A percentile compares a stretch with the other conserved stretches of the same genome.
These are phyloP conservation scores for Durotheca rogersii DNA, from an alignment of 495 filamentous ascomycete genomes.

Conservation along the genomic window DNA sequence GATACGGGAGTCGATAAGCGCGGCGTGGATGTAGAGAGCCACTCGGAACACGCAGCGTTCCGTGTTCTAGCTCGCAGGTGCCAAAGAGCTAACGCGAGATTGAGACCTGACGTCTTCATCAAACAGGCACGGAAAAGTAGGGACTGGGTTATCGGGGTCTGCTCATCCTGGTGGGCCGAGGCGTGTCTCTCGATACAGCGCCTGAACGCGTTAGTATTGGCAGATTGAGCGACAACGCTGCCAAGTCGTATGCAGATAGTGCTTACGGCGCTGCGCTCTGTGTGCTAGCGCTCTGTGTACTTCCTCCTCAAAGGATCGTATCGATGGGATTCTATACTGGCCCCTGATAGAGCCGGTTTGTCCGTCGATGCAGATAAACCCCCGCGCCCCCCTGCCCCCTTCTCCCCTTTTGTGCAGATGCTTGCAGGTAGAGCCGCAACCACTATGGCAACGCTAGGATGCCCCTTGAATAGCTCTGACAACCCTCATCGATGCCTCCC, in stretches of 20 bases:
- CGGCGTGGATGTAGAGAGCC: neutral
- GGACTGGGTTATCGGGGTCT: constrained; percentile 1
- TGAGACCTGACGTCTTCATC: constrained; percentile 6
- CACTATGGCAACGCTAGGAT: constrained; percentile 9
- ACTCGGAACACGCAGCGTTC: constrained; percentile 16
- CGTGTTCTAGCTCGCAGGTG: constrained; percentile 17
- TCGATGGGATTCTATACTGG: constrained; percentile 3
- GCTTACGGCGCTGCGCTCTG: too few relatives aligned
- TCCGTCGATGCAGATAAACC: constrained; percentile 8
- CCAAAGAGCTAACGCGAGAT: constrained; percentile 6
- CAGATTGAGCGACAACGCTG: constrained; percentile 1
- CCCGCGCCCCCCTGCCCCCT: too few relatives aligned
- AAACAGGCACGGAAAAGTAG: constrained; percentile 15
- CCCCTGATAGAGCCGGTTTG: neutral
- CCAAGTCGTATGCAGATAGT: constrained; percentile 9
- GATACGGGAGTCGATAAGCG: constrained; percentile 5
- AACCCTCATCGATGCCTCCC: constrained; percentile 7
- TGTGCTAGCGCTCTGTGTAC: too few relatives aligned
- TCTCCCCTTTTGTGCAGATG: constrained; percentile 1
- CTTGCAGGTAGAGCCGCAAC: constrained; percentile 21
- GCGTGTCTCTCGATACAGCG: neutral
- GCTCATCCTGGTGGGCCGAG: neutral
- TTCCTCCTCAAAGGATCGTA: too few relatives aligned
- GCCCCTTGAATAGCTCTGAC: constrained; percentile 15
- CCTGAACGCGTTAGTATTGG: neutral